These are phyloP conservation scores for Fusarium sp. DNA, from an alignment of 2,329 filamentous ascomycete genomes.

Conservation along the genomic window DNA sequence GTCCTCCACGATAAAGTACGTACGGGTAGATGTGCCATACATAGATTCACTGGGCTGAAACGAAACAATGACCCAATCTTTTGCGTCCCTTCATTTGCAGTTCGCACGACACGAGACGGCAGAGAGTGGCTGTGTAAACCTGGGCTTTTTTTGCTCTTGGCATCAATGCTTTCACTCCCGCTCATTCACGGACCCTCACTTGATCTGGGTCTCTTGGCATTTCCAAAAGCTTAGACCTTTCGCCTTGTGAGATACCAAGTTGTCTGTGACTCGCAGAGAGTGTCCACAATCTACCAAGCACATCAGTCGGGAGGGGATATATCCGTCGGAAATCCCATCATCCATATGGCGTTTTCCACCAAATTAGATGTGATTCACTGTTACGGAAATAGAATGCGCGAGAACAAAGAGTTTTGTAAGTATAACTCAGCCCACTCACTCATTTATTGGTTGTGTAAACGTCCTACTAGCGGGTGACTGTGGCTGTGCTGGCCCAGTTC, in stretches of 20 bases:
- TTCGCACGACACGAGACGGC: conserved; percentile 38
- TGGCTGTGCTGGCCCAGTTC: conserved; percentile 48
- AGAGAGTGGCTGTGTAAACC: conserved; percentile 41
- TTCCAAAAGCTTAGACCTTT: conserved; percentile 28
- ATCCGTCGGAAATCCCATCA: conserved; percentile 23
- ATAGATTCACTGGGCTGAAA: conserved; percentile 22
- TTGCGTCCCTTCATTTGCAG: conserved; percentile 26
- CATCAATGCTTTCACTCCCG: conserved; percentile 4
- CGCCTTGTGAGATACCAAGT: conserved; percentile 17
- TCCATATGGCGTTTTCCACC: conserved; percentile 11
- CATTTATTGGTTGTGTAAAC: conserved; percentile 20
- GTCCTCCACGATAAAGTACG: not conserved
- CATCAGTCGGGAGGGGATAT: conserved; percentile 11
- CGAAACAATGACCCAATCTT: conserved; percentile 18
- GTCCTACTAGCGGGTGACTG: conserved; percentile 1
- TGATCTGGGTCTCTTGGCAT: conserved; percentile 21
- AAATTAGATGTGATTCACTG: conserved; percentile 30
- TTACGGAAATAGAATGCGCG: conserved; percentile 25
- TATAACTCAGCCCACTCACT: not conserved
- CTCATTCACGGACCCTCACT: conserved; percentile 19
- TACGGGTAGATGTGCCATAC: not conserved
- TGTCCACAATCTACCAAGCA: conserved; percentile 24
- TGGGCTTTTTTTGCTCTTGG: conserved; percentile 29
- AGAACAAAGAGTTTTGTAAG: conserved; percentile 12
- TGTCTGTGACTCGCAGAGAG: conserved; percentile 24